Evolutionary conservation across 2,329 filamentous ascomycete species (phyloP), one percentile per base, ranked within the genome.

Genomic region (Botrytis porri): DNA sequence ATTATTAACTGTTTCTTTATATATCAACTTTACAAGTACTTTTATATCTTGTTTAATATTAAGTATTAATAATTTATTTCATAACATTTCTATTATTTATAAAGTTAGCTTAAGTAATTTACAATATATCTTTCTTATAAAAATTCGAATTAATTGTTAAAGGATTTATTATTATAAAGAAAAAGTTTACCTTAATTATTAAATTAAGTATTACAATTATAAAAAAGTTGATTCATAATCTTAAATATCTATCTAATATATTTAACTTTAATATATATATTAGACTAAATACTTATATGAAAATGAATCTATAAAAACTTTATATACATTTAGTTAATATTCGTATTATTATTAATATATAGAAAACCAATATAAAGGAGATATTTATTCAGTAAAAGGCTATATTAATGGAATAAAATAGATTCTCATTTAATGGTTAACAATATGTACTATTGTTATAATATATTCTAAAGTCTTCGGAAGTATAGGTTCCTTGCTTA

Each of bases 401-500:
- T 22, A 35, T 59, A 9, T 59, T 59, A 10, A 29, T 59, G 29
- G 57, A 59, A 59, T 59, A 29, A 29, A 59, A 29, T 22, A 59
- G 29, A 22, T 59, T 59, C 18, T 29, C 32, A 59, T 18, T 16
- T 35, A 18, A 59, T 3, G 51, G 32, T 29, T n/a, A 29, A 57
- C n/a, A 57, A 57, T 6, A 18, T 14, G 51, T 59, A 59, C 29
- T 35, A 35, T 29, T 18, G 29, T 41, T 41, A 66, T 29, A 43
- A 48, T 66, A 66, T 66, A 66, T 20, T 29, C 10, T 29, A 32
- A 22, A 32, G 5, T 66, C 64, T 18, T n/a, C 64, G 39, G 64
- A 66, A 66, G 64, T 66, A 43, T 43, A 67, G 32, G 45, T 67
- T 29, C 20, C 64, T 54, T 10, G 64, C 22, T 57, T 48, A 57